Conservation (phyloP, 1,139 yeast genomes). For the Candida dubliniensis region DNA sequence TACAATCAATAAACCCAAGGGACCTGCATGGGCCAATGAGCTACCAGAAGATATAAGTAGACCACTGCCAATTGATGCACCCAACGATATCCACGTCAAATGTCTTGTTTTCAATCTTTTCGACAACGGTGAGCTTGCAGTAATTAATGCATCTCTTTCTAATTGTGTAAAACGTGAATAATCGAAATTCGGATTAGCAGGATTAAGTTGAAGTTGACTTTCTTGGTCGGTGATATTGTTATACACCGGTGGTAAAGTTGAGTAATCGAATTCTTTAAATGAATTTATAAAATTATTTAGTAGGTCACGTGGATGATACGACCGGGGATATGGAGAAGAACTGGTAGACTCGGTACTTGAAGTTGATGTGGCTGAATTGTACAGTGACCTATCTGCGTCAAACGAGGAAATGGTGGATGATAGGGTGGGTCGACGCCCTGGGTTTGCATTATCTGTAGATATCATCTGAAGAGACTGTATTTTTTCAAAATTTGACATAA, state of each 20-base stretch:
- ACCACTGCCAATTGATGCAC: conserved; percentile 46
- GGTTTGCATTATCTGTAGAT: conserved; percentile 1
- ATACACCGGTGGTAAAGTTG: conserved; percentile 19
- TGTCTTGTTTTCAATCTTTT: conserved; percentile 39
- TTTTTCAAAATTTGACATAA: conserved; percentile 1
- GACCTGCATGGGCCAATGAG: conserved; percentile 37
- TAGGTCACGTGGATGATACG: conserved; percentile 10
- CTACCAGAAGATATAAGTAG: conserved; percentile 38
- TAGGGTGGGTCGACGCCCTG: not conserved
- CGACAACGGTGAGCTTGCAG: conserved; percentile 32
- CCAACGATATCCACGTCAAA: conserved; percentile 42
- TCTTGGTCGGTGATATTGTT: conserved; percentile 1
- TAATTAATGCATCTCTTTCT: conserved; percentile 34
- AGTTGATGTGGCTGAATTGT: not conserved
- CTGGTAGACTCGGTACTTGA: not conserved
- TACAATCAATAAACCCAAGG: conserved; percentile 34
- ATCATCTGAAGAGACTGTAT: not conserved
- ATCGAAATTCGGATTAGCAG: conserved; percentile 31
- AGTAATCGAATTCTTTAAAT: conserved; percentile 29
- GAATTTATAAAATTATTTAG: conserved; percentile 33
- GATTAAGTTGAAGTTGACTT: conserved; percentile 10
- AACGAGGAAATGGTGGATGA: conserved; percentile 3
- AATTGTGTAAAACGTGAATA: conserved; percentile 27
- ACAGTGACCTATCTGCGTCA: not conserved
- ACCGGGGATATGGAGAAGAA: conserved; percentile 4